Percentiles rank a stretch among this genome's conserved stretches.
phyloP scores from a whole-genome alignment of 768 basidiomycete species.

The Mycena crocata region DNA sequence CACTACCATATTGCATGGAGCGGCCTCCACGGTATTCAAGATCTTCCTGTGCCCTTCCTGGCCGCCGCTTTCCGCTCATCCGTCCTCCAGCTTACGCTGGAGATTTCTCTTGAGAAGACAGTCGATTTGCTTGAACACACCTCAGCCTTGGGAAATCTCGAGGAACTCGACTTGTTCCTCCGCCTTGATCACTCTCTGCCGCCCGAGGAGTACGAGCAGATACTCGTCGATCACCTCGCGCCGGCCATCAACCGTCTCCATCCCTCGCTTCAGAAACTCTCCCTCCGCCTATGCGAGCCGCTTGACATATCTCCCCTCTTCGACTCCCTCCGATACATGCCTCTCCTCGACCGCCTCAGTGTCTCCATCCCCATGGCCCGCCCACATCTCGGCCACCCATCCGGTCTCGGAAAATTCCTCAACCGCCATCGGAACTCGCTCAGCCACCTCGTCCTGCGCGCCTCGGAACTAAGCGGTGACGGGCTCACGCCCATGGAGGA shows the following conservation, averaged over 20 bases:
- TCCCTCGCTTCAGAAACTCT: conserved; percentile 50
- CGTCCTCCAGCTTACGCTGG: conserved; percentile 55
- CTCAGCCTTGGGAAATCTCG: conserved; percentile 45
- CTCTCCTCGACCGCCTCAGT: conserved; percentile 49
- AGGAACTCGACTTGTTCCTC: conserved; percentile 57
- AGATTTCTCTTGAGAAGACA: conserved; percentile 56
- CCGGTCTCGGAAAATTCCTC: conserved; percentile 51
- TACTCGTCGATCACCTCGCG: conserved; percentile 52
- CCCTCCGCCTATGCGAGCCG: conserved; percentile 57
- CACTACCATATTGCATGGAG: conserved; percentile 65
- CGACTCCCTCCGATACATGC: conserved; percentile 45
- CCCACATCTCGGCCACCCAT: conserved; percentile 56
- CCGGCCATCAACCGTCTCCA: conserved; percentile 52
- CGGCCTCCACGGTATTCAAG: conserved; percentile 47
- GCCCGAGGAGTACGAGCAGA: conserved; percentile 39
- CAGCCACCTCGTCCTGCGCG: conserved; percentile 53
- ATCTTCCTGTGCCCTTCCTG: conserved; percentile 48
- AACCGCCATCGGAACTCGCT: conserved; percentile 49
- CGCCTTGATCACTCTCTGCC: conserved; percentile 50
- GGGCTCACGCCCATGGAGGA: conserved; percentile 44
- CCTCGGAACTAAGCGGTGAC: conserved; percentile 53
- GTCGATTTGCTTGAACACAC: conserved; percentile 47
- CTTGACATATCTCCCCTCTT: conserved; percentile 59
- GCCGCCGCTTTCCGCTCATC: conserved; percentile 49
- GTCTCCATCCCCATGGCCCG: conserved; percentile 55